A percentile compares a stretch with the other conserved stretches of the same genome.
Evolutionary conservation across 2,329 filamentous ascomycete species (phyloP).

Genomic region (Dactylellina cionopaga): DNA sequence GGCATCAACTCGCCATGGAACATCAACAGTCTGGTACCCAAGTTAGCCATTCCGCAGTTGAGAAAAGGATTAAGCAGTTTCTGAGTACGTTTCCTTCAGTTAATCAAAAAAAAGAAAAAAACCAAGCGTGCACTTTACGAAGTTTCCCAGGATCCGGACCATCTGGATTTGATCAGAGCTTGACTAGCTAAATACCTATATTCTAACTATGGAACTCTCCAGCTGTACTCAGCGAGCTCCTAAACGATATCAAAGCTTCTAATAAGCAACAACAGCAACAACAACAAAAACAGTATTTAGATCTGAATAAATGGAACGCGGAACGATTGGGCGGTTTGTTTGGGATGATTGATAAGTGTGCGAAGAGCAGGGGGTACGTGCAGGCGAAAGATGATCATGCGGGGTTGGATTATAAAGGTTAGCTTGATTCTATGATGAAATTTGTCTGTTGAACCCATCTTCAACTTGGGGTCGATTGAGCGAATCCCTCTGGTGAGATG

Average conservation of each 20-base stretch:
- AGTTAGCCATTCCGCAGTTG: constrained; percentile 25
- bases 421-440: background rate
- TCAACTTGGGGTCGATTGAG: background rate
- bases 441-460: no score
- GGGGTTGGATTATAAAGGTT: constrained; percentile 35
- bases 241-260: constrained; percentile 16
- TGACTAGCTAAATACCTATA: no score
- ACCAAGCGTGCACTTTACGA: no score
- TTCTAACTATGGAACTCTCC: background rate
- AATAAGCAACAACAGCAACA: constrained; percentile 7
- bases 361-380: constrained; percentile 24
- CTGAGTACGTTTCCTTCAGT: constrained; percentile 17
- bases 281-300: no score
- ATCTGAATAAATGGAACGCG: constrained; percentile 18
- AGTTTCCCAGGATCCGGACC: no score
- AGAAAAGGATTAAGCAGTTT: constrained; percentile 44
- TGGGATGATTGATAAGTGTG: constrained; percentile 26
- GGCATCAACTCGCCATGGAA: constrained; percentile 28
- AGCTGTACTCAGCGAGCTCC: constrained; percentile 15
- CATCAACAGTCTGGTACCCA: constrained; percentile 15
- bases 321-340: constrained; percentile 19
- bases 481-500: background rate
- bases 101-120: background rate
- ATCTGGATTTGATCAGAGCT: no score
- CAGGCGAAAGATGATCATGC: constrained; percentile 39